Conservation (phyloP, 1,139 yeast species). For the Kluyveromyces sp. region DNA sequence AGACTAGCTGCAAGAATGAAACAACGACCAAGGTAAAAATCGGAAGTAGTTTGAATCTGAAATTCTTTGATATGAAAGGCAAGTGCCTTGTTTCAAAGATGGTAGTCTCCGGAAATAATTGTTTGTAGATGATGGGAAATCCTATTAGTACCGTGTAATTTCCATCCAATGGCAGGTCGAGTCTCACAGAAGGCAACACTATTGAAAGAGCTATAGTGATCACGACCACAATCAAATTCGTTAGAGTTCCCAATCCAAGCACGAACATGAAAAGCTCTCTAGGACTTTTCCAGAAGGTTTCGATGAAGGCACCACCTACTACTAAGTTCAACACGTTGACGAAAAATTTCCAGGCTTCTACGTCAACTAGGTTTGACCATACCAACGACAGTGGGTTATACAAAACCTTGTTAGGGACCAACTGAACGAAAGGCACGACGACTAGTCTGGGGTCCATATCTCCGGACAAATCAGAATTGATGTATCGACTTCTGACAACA, state of each 20-base stretch:
- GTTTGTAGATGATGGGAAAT: conserved; percentile 79
- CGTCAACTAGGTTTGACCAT: conserved; percentile 67
- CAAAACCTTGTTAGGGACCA: conserved; percentile 58
- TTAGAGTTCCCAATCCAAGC: conserved; percentile 48
- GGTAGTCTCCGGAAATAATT: conserved; percentile 82
- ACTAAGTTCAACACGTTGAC: conserved; percentile 45
- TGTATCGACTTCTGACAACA: conserved; percentile 27
- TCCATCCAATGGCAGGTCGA: conserved; percentile 51
- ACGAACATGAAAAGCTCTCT: conserved; percentile 56
- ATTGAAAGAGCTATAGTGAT: conserved; percentile 34
- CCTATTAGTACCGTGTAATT: conserved; percentile 66
- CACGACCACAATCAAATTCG: conserved; percentile 48
- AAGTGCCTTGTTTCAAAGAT: conserved; percentile 41
- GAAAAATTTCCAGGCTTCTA: conserved; percentile 44
- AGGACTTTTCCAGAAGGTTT: conserved; percentile 47
- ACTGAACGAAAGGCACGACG: conserved; percentile 55
- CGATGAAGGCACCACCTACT: conserved; percentile 48
- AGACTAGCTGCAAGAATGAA: conserved; percentile 28
- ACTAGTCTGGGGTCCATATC: conserved; percentile 36
- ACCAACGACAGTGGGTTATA: conserved; percentile 71
- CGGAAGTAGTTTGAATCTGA: conserved; percentile 70
- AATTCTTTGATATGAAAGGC: conserved; percentile 54
- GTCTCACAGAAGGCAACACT: conserved; percentile 26
- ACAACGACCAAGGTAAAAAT: conserved; percentile 47
- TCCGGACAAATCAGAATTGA: conserved; percentile 16